These are phyloP conservation scores for Blastocladiella emersonii DNA, from an alignment of 371 early-diverging fungal genomes.

Conservation along the genomic window DNA sequence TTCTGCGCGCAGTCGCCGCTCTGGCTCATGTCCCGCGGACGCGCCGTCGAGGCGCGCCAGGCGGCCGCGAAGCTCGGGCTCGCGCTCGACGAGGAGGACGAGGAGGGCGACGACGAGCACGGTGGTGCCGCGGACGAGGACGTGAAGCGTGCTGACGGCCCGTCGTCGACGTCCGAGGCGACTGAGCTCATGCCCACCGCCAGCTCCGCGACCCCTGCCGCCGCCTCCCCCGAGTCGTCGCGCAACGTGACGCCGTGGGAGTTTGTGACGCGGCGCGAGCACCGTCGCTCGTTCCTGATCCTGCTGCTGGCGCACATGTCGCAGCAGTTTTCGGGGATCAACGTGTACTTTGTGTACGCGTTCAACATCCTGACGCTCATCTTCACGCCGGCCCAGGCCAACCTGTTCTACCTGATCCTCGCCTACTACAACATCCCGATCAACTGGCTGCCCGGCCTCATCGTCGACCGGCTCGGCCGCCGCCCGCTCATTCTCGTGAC, in stretches of 20 bases:
- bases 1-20: not conserved
- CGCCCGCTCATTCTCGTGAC: not conserved
- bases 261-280: not conserved
- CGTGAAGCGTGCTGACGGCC: no score
- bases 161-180: no score
- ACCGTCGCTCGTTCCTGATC: not conserved
- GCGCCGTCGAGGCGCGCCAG: not conserved
- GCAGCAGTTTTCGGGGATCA: constrained; percentile 2
- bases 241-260: no score
- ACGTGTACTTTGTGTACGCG: not conserved
- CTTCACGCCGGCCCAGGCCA: not conserved
- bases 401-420: not conserved
- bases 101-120: not conserved
- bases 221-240: no score
- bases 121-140: no score
- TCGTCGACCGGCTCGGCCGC: constrained; percentile 1
- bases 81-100: not conserved
- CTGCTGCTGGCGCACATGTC: not conserved
- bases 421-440: not conserved
- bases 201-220: no score
- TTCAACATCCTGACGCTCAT: constrained; percentile 4
- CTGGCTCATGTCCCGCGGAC: not conserved
- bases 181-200: no score
- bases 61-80: no score
- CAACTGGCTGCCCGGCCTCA: not conserved